Base-by-base conservation (phyloP, 352 stramenopile genomes). In the Globisporangium nodosum region DNA sequence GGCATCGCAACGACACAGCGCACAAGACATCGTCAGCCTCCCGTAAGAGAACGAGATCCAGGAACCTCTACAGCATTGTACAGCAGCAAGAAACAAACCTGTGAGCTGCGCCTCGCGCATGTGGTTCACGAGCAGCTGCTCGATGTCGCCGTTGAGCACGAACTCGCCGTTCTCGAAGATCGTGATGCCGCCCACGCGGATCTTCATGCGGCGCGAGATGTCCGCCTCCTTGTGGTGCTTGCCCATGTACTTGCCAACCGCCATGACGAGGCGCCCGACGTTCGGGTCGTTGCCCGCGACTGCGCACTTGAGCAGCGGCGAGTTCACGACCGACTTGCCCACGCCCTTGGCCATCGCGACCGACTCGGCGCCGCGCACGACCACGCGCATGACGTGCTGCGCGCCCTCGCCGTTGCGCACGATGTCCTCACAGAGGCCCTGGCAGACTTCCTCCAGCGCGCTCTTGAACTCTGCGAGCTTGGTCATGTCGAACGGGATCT, bases 251-350 rank as follows among this genome's bases (percentile, higher is more conserved):
- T 96, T 98, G 66, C 97, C 97, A 66, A 92, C 93, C 9, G 96
- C 96, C 67, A 91, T 97, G 40, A 98, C 90, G 51, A 99, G 82
- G 18, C 97, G 83, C 3, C 97, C 97, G 49, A 98, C 97, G 71
- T 99, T 99, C 47, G 97, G 96, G 78, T 99, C 97, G 63, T 99
- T 99, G 49, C 97, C 97, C 12, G 94, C 91, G 27, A 99, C 90
- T 9, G 96, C 97, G 64, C 94, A 98, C 82, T 99, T 99, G 70
- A 99, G 96, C 54, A 99, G 78, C 31, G 96, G 96, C 37, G 90
- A 97, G 75, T 98, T 98, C 42, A 98, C 86, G 27, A 98, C 71
- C n/a, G 80, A 90, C 71, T 96, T 96, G 68, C 88, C 92, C 18
- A 97, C 76, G 24, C 83, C 85, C 63, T 95, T 89, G 49, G 90